phyloP scores from a whole-genome alignment of 116 monocot species.

The Posidonia oceanica region DNA sequence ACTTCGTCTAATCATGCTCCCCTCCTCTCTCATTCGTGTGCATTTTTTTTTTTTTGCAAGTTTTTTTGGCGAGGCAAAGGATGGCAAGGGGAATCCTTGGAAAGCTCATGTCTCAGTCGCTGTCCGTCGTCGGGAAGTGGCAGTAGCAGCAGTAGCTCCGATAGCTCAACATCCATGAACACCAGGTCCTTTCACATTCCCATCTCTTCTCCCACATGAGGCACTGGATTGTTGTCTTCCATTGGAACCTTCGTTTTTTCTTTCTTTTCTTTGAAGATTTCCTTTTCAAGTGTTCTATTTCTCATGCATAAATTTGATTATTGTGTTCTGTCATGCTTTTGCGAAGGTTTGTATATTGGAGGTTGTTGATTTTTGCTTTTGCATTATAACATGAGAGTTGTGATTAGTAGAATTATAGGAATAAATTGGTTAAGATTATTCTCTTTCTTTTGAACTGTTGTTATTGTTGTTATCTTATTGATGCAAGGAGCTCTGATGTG shows the following conservation, averaged over 20 bases:
- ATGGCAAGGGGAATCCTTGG: slow-evolving; percentile 58
- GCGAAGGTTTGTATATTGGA: background rate
- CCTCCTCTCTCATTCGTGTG: background rate
- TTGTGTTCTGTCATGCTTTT: background rate
- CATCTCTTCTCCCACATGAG: background rate
- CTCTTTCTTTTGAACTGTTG: no score
- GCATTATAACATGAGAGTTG: no score
- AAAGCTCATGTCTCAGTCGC: slow-evolving; percentile 40
- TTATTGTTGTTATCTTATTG: no score
- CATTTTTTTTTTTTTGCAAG: background rate
- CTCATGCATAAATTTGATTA: background rate
- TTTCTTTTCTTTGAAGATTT: no score
- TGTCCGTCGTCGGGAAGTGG: slow-evolving; percentile 59
- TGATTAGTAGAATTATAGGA: no score
- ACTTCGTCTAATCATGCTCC: no score
- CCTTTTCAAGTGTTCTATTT: background rate
- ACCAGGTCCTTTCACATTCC: slow-evolving; percentile 43
- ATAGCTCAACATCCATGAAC: slow-evolving; percentile 96
- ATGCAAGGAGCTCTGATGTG: background rate
- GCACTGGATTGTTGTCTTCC: background rate
- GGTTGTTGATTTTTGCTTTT: no score
- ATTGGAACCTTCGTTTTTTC: background rate
- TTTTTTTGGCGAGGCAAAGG: background rate
- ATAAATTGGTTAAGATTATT: no score
- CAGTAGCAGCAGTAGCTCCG: slow-evolving; percentile 94